phyloP scores from a whole-genome alignment of 768 basidiomycete genomes.

The Lactarius hengduanensis region DNA sequence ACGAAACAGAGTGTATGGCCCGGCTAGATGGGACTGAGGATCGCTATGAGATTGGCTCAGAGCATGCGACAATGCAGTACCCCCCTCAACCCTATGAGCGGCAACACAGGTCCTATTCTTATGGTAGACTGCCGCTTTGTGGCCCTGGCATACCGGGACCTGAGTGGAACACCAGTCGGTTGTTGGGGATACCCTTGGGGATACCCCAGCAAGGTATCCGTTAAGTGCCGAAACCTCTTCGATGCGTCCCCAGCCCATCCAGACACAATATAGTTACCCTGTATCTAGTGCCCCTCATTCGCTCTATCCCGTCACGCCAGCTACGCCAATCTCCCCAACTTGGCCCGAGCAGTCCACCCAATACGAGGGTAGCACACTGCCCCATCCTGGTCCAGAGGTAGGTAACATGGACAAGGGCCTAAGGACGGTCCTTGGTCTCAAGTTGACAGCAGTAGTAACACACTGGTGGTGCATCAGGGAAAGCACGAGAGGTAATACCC shows the following conservation, averaged over 20 bases:
- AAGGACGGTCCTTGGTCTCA: no score
- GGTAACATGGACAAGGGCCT: no score
- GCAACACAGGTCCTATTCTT: slow-evolving; percentile 4
- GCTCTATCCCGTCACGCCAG: slow-evolving; percentile 12
- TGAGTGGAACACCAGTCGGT: slow-evolving; percentile 18
- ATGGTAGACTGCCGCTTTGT: slow-evolving; percentile 17
- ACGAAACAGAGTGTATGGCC: slow-evolving; percentile 36
- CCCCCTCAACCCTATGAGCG: slow-evolving; percentile 18
- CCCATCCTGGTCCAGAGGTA: background rate
- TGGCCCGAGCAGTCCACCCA: slow-evolving; percentile 22
- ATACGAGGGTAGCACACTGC: slow-evolving; percentile 19
- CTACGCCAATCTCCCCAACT: slow-evolving; percentile 15
- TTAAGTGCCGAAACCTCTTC: background rate
- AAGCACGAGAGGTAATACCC: no score
- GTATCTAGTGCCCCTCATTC: slow-evolving; percentile 17
- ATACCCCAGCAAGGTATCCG: slow-evolving; percentile 7
- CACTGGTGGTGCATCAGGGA: no score
- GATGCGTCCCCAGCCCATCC: slow-evolving; percentile 17
- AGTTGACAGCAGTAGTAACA: no score
- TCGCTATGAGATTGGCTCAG: slow-evolving; percentile 12
- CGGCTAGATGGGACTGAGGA: slow-evolving; percentile 18
- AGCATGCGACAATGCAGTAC: slow-evolving; percentile 6
- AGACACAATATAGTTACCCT: slow-evolving; percentile 16
- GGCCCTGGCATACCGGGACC: slow-evolving; percentile 23
- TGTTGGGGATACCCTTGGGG: slow-evolving; percentile 3